Evolutionary conservation across 805 yeast genomes (phyloP).

Genomic region (Komagataella populi): DNA sequence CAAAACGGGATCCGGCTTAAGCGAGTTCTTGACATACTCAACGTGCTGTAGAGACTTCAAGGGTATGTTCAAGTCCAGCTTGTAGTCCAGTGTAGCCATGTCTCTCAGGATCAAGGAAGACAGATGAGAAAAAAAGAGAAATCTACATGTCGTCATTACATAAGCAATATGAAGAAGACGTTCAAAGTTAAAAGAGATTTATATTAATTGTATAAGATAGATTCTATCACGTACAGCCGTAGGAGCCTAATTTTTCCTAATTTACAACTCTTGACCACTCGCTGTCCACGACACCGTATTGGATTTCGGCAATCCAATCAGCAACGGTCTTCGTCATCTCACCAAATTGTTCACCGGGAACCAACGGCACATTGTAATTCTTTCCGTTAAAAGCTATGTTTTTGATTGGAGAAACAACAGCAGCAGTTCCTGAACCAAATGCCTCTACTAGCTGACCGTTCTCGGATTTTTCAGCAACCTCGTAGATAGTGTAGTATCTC

Average conservation of each 20-base stretch:
- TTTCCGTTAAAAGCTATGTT: constrained; percentile 71
- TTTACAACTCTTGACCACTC: constrained; percentile 31
- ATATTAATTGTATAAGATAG: not conserved
- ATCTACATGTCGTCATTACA: not conserved
- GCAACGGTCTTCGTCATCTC: constrained; percentile 65
- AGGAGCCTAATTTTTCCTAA: not conserved
- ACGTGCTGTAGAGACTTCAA: not conserved
- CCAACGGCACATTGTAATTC: constrained; percentile 65
- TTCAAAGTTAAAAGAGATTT: no score
- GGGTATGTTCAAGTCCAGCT: not conserved
- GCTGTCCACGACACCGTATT: constrained; percentile 73
- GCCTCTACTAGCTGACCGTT: constrained; percentile 86
- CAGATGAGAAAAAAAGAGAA: not conserved
- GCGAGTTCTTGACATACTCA: not conserved
- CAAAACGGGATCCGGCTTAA: not conserved
- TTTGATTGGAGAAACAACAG: constrained; percentile 87
- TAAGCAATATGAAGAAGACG: not conserved
- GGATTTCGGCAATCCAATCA: constrained; percentile 79
- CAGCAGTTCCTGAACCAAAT: constrained; percentile 96
- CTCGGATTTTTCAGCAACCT: constrained; percentile 63
- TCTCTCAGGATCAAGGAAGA: not conserved
- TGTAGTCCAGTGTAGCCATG: not conserved
- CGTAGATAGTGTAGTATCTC: constrained; percentile 71
- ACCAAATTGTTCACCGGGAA: constrained; percentile 69
- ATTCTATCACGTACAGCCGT: not conserved